Evolutionary conservation across 2,329 filamentous ascomycete species (phyloP), one percentile per base, ranked within the genome.

Genomic region (Ophiocordyceps unilateralis): DNA sequence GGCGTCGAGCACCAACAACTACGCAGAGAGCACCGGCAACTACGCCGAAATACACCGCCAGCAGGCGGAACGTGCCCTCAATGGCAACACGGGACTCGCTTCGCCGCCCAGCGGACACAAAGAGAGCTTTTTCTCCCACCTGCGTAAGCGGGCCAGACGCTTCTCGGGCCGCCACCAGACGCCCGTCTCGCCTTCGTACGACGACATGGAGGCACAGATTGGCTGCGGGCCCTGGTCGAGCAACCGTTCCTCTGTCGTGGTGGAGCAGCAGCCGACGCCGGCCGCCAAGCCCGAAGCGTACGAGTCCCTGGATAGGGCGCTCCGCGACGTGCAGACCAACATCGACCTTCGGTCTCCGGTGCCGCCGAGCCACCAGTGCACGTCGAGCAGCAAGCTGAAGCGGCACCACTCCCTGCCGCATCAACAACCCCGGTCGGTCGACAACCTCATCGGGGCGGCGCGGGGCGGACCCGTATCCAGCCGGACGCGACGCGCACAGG

Each of bases 121-220:
- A 57, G 91, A 98, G 60, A 86, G 91, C 61, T 98, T 98, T 68
- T 98, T 98, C 64, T 96, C 91, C 1, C 91, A 98, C 58, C 72
- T 98, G 8, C 77, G 91, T 44, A 98, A 98, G 63, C 81, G 89
- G 42, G 91, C 93, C 23, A 77, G 91, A 51, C 76, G 91, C 51
- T 80, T 98, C 47, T 98, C 91, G 22, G 91, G 91, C 40, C 80
- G 89, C 45, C 87, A 94, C 56, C 84, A 89, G 57, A 80, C 78
- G 14, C 81, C 85, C 8, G 76, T 82, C 45, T 84, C 86, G 17
- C 82, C 86, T 9, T 76, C 73, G 38, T 78, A 80, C 44, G 88
- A 95, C 51, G 89, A 96, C 55, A 68, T 93, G 43, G 91, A 96
- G 60, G 82, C 87, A n/a, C 88, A 89, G 55, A 85, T 83, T 42